Evolutionary conservation across 306 rosid genomes (phyloP), one percentile per base, ranked within the genome.

Genomic region (Psophocarpus tetragonolobus): DNA sequence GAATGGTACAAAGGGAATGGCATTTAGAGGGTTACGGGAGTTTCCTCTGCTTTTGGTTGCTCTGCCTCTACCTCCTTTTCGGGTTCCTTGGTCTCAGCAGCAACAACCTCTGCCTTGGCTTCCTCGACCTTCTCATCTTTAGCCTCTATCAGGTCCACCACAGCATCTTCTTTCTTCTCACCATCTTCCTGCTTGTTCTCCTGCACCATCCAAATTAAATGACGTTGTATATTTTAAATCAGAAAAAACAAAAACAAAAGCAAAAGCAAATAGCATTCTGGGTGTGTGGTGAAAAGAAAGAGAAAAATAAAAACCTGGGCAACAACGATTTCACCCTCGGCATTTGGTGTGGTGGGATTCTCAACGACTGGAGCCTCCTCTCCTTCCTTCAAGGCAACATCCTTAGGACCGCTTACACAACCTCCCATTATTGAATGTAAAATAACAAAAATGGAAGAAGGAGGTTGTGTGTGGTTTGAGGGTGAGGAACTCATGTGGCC

Each of bases 341-440:
- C 83, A 36, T 71, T 36, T 26, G 89, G 74, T 39, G 75, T 9
- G 81, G 33, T 17, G 11, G 93, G 80, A 47, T 70, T 64, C 80
- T 92, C 86, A 2, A 44, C 86, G 1, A 44, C 10, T 4, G 91
- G 88, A 61, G 66, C 45, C n/a, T 71, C 67, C 29, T 6, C 67
- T 60, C 79, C 80, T 13, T 41, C 58, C 0, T 23, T 45, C 76
- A 41, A 17, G 39, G 71, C 88, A 29, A 56, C 63, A 21, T 86
- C 90, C 87, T 76, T 91, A 29, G 93, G 93, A 77, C 77, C 84
- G 88, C 96, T 88, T 82, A 88, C 91, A 83, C 98, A 93, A 74
- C 97, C 98, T 84, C 98, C 93, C 98, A 93, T 93, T 76, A 1
- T 85, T 61, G 14, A 42, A 38, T 62, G 15, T 39, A 17, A 72